Conservation (phyloP, 306 rosid species). For the Herpetospermum pedunculosum region DNA sequence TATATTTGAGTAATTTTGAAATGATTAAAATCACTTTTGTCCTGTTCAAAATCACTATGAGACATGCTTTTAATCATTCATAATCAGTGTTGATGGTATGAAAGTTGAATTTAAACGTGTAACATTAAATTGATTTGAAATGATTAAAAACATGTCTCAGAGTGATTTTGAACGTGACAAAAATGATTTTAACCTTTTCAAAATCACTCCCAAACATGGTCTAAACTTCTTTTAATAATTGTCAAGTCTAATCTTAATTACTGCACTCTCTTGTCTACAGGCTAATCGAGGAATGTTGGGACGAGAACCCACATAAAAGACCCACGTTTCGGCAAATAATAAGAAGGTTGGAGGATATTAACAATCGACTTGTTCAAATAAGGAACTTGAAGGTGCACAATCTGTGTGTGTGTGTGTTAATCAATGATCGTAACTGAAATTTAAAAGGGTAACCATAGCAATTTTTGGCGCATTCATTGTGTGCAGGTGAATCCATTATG, state of each 20-base stretch:
- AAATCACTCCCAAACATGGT: too few relatives aligned
- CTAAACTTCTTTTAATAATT: background rate
- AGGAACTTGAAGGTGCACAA: conserved; percentile 67
- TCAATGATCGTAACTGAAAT: background rate
- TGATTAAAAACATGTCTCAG: too few relatives aligned
- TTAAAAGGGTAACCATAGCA: background rate
- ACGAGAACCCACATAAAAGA: conserved; percentile 67
- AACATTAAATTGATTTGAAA: too few relatives aligned
- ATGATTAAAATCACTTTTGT: too few relatives aligned
- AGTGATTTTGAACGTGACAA: too few relatives aligned
- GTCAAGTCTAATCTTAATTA: background rate
- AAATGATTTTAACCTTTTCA: too few relatives aligned
- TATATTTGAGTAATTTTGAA: too few relatives aligned
- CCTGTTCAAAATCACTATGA: too few relatives aligned
- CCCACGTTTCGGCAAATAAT: conserved; percentile 84
- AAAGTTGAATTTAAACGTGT: too few relatives aligned
- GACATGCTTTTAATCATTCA: too few relatives aligned
- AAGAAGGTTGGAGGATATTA: conserved; percentile 47
- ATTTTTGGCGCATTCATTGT: background rate
- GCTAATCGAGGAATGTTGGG: conserved; percentile 86
- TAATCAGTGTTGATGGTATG: too few relatives aligned
- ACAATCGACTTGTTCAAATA: conserved; percentile 36
- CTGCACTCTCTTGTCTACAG: conserved; percentile 23
- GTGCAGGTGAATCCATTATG: background rate
- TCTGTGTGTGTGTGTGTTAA: conserved; percentile 11